A percentile compares a stretch with the other conserved stretches of the same genome.
These are phyloP conservation scores for Cladorrhinum sp. DNA, from an alignment of 2,329 filamentous ascomycete species.

Conservation along the genomic window DNA sequence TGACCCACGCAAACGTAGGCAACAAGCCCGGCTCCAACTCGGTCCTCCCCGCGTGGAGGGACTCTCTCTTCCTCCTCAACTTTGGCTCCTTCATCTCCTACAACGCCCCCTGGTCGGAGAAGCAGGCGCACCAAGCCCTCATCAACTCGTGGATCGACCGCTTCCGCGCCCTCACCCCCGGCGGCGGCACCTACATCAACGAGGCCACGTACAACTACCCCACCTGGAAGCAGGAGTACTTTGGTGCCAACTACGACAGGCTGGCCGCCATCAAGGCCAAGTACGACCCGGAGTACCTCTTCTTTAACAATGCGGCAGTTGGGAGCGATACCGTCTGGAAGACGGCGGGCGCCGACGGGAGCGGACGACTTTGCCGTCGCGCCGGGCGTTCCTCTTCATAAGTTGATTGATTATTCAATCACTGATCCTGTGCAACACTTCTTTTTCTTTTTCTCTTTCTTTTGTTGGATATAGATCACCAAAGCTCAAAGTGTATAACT, in stretches of 20 bases:
- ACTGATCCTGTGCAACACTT: too few relatives aligned
- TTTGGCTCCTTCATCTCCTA: not conserved
- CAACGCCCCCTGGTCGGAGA: not conserved
- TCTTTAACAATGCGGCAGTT: slow-evolving; percentile 30
- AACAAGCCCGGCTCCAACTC: not conserved
- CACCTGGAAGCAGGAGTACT: slow-evolving; percentile 36
- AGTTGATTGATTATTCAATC: too few relatives aligned
- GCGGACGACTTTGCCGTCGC: slow-evolving; percentile 4
- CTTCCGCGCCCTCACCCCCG: slow-evolving; percentile 27
- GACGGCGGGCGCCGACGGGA: not conserved
- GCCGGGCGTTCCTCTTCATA: too few relatives aligned
- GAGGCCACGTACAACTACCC: slow-evolving; percentile 40
- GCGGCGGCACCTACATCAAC: slow-evolving; percentile 37
- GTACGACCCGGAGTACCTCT: slow-evolving; percentile 40
- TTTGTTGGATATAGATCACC: too few relatives aligned
- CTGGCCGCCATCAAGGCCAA: slow-evolving; percentile 39
- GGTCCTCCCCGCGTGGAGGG: slow-evolving; percentile 15
- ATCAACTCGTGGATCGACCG: not conserved
- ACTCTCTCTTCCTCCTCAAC: slow-evolving; percentile 10
- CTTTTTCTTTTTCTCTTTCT: too few relatives aligned
- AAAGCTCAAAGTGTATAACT: too few relatives aligned
- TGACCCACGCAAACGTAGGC: not conserved
- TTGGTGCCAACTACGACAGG: slow-evolving; percentile 35
- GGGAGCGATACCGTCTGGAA: slow-evolving; percentile 4
- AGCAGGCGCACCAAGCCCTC: not conserved